These are phyloP conservation scores for Geranomyces variabilis DNA, from an alignment of 192 early-diverging fungal genomes.

Conservation along the genomic window DNA sequence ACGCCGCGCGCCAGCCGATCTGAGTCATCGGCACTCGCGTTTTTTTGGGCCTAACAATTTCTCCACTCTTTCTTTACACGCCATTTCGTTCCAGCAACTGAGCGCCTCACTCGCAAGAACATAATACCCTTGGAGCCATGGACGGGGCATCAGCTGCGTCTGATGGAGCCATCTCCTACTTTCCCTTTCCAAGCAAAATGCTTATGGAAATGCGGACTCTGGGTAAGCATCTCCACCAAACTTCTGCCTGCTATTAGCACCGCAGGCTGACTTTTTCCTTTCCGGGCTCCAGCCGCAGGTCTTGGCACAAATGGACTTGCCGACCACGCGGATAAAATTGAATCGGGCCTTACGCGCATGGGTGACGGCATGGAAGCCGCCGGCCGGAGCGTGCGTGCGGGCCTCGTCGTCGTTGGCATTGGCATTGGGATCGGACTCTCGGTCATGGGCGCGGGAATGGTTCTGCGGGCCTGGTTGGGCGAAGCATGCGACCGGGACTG, in stretches of 20 bases:
- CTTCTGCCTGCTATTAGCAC: not conserved
- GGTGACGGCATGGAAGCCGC: constrained; percentile 16
- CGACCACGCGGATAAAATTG: constrained; percentile 29
- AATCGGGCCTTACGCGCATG: constrained; percentile 20
- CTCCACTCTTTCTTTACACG: too few relatives aligned
- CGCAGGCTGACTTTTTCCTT: not conserved
- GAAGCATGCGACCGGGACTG: not conserved
- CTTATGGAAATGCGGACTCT: constrained; percentile 18
- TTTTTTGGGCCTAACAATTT: too few relatives aligned
- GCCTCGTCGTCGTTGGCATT: constrained; percentile 24
- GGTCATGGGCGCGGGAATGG: constrained; percentile 22
- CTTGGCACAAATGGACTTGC: constrained; percentile 30
- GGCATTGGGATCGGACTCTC: constrained; percentile 21
- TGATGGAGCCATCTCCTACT: constrained; percentile 5
- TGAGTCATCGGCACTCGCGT: too few relatives aligned
- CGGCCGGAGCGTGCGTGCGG: constrained; percentile 2
- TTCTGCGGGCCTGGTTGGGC: not conserved
- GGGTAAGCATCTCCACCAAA: not conserved
- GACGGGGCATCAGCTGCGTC: too few relatives aligned
- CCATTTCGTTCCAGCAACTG: too few relatives aligned
- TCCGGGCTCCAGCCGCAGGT: constrained; percentile 17
- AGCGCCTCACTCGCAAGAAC: too few relatives aligned
- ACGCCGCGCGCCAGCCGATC: too few relatives aligned
- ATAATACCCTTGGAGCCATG: too few relatives aligned
- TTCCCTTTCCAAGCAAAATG: constrained; percentile 23